Conservation (phyloP, 352 stramenopile species). For the Pythium folliculosum region DNA sequence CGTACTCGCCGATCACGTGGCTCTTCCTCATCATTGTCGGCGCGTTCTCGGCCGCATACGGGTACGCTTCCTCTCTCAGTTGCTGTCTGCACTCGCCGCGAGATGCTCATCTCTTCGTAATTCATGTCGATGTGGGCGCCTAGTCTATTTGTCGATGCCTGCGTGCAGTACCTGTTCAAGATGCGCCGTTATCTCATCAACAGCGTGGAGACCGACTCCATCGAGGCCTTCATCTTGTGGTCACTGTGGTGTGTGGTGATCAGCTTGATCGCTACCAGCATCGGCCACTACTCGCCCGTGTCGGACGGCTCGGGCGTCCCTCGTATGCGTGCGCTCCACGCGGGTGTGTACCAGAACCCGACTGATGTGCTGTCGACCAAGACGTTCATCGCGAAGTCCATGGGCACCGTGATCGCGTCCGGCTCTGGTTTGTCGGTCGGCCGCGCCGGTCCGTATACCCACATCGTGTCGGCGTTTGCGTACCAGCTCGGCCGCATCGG, state of each 20-base stretch:
- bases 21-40: constrained; percentile 71
- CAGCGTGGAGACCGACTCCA: constrained; percentile 53
- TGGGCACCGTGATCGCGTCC: constrained; percentile 66
- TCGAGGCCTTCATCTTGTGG: constrained; percentile 67
- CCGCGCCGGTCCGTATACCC: constrained; percentile 68
- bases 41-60: constrained; percentile 57
- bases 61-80: constrained; percentile 35
- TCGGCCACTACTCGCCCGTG: constrained; percentile 58
- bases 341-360: constrained; percentile 75
- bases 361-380: constrained; percentile 58
- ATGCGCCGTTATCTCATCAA: constrained; percentile 59
- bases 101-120: not conserved
- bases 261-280: constrained; percentile 56
- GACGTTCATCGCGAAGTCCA: constrained; percentile 67
- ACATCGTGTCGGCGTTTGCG: constrained; percentile 76
- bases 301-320: constrained; percentile 82
- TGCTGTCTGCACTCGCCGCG: not conserved
- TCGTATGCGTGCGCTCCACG: constrained; percentile 71
- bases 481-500: constrained; percentile 64
- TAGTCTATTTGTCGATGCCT: constrained; percentile 63
- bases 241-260: constrained; percentile 59
- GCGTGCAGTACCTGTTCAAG: constrained; percentile 68
- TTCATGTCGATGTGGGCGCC: too few relatives aligned
- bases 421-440: constrained; percentile 70
- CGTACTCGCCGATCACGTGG: constrained; percentile 83